phyloP scores from a whole-genome alignment of 2,329 filamentous ascomycete species.

The Claviceps sp. region DNA sequence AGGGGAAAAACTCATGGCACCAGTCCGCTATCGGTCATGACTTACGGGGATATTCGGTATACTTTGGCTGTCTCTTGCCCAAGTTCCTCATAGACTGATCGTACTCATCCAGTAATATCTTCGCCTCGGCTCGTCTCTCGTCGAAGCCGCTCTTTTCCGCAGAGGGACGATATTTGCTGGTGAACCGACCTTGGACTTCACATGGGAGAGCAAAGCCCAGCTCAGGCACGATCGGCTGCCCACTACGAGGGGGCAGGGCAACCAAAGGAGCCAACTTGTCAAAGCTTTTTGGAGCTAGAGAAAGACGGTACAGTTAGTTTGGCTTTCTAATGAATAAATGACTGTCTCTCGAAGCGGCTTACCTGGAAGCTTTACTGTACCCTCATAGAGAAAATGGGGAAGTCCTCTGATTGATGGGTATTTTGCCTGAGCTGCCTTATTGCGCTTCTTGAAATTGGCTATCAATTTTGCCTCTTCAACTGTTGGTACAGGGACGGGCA shows the following conservation, averaged over 20 bases:
- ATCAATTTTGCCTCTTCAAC: slow-evolving; percentile 23
- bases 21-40: neutral
- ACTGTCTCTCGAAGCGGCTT: neutral
- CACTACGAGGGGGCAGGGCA: slow-evolving; percentile 25
- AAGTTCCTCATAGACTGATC: slow-evolving; percentile 27
- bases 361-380: slow-evolving; percentile 27
- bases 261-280: slow-evolving; percentile 31
- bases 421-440: slow-evolving; percentile 23
- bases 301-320: neutral
- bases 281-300: slow-evolving; percentile 27
- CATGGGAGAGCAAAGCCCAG: slow-evolving; percentile 26
- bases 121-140: slow-evolving; percentile 27
- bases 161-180: slow-evolving; percentile 26
- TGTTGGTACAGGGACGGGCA: slow-evolving; percentile 18
- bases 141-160: slow-evolving; percentile 26
- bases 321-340: no score
- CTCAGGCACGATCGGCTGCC: slow-evolving; percentile 25
- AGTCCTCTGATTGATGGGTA: slow-evolving; percentile 27
- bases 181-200: slow-evolving; percentile 30
- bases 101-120: slow-evolving; percentile 26
- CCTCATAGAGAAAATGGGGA: slow-evolving; percentile 23
- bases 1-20: neutral
- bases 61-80: slow-evolving; percentile 31
- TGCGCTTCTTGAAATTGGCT: slow-evolving; percentile 25
- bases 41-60: slow-evolving; percentile 31